Conservation (phyloP, 179 eudicot species). For the Camellia oleifera region DNA sequence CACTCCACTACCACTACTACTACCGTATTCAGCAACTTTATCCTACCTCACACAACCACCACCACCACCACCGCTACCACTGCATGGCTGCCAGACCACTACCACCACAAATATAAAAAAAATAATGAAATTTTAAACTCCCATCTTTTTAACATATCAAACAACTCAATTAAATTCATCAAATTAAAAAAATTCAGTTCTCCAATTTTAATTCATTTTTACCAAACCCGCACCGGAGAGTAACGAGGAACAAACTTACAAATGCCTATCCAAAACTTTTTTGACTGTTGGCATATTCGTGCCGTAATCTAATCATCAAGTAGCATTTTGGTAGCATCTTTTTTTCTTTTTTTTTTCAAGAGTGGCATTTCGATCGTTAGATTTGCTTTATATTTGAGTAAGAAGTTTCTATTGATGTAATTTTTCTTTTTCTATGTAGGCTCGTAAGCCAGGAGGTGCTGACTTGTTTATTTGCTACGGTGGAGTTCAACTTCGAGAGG, state of each 20-base stretch:
- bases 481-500: slow-evolving; percentile 81
- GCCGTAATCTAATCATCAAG: neutral
- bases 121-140: too few species aligned
- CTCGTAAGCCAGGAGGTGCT: slow-evolving; percentile 94
- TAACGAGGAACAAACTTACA: neutral
- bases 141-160: too few species aligned
- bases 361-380: neutral
- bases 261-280: neutral
- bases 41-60: too few species aligned
- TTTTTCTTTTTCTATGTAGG: slow-evolving; percentile 36
- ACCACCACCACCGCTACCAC: too few species aligned
- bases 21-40: too few species aligned
- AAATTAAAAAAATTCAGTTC: too few species aligned
- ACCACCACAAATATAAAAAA: too few species aligned
- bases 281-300: neutral
- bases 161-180: too few species aligned
- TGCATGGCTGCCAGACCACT: too few species aligned
- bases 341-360: neutral
- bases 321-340: neutral
- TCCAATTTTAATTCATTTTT: too few species aligned
- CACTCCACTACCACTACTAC: too few species aligned
- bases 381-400: neutral
- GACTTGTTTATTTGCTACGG: slow-evolving; percentile 91
- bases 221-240: neutral
- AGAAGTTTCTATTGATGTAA: neutral